Evolutionary conservation across 2,329 filamentous ascomycete genomes (phyloP).

Genomic region (Eutypella sp.): DNA sequence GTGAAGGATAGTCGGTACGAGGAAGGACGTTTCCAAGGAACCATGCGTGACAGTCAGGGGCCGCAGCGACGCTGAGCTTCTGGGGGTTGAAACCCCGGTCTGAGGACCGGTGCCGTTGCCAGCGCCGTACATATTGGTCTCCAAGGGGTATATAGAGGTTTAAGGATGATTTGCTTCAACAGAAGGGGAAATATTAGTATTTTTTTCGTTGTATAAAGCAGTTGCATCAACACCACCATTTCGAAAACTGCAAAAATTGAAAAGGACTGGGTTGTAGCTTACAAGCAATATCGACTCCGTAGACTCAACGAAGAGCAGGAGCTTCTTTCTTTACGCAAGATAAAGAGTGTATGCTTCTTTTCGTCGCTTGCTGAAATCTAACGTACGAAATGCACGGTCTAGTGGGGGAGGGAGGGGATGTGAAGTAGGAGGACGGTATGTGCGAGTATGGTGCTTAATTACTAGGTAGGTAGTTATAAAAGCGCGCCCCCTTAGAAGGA

Average conservation of each 20-base stretch:
- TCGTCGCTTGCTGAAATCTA: not conserved
- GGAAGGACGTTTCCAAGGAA: conserved; percentile 91
- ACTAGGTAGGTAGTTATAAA: too few species aligned
- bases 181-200: not conserved
- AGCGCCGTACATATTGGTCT: conserved; percentile 69
- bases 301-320: conserved; percentile 37
- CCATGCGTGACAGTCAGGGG: conserved; percentile 89
- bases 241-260: too few species aligned
- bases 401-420: too few species aligned
- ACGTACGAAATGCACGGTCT: too few species aligned
- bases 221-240: too few species aligned
- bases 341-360: too few species aligned
- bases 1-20: conserved; percentile 91
- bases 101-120: conserved; percentile 70
- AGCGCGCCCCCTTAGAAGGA: not conserved
- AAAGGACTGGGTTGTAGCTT: too few species aligned
- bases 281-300: conserved; percentile 26
- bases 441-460: not conserved
- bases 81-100: conserved; percentile 94
- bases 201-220: too few species aligned
- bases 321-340: too few species aligned
- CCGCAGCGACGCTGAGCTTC: conserved; percentile 87
- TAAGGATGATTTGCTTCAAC: not conserved
- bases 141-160: conserved; percentile 36
- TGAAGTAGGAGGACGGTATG: not conserved